Percentiles rank a stretch among this genome's conserved stretches.
phyloP scores from a whole-genome alignment of 2,329 filamentous ascomycete genomes.

The Pseudogymnoascus sp. region DNA sequence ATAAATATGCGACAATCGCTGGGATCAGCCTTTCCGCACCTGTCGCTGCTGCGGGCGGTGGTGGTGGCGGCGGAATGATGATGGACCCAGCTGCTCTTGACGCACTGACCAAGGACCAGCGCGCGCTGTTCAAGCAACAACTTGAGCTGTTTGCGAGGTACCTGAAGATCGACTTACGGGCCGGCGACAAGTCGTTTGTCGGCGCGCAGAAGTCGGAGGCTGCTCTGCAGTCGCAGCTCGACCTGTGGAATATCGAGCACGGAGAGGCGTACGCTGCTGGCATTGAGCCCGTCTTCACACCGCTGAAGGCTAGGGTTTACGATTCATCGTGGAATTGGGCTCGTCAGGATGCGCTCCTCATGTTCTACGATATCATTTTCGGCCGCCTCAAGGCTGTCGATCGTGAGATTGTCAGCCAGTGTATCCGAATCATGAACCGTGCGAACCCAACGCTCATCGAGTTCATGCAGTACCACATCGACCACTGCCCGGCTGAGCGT shows the following conservation, averaged over 20 bases:
- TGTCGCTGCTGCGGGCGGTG: constrained; percentile 63
- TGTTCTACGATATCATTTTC: constrained; percentile 99
- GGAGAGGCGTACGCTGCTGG: constrained; percentile 93
- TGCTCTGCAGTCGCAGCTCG: constrained; percentile 83
- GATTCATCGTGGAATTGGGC: constrained; percentile 99
- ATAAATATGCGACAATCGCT: constrained; percentile 79
- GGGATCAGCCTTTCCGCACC: constrained; percentile 78
- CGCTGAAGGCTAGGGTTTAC: constrained; percentile 90
- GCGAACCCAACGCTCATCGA: constrained; percentile 92
- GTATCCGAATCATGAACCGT: constrained; percentile 98
- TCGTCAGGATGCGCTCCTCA: constrained; percentile 89
- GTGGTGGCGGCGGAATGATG: constrained; percentile 82
- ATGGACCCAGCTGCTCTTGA: constrained; percentile 98
- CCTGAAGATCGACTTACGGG: constrained; percentile 90
- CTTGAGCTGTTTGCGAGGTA: constrained; percentile 91
- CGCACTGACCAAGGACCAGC: constrained; percentile 93
- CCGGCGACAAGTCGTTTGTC: constrained; percentile 90
- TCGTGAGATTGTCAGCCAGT: constrained; percentile 95
- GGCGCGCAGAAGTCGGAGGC: constrained; percentile 77
- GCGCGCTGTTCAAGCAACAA: constrained; percentile 94
- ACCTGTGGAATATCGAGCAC: constrained; percentile 91
- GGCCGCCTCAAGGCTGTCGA: constrained; percentile 87
- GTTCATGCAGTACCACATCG: constrained; percentile 99
- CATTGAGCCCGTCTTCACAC: constrained; percentile 88
- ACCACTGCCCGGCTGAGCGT: constrained; percentile 92